Conservation (phyloP, 2,329 filamentous ascomycete species). For the Fusarium praegraminearum region DNA sequence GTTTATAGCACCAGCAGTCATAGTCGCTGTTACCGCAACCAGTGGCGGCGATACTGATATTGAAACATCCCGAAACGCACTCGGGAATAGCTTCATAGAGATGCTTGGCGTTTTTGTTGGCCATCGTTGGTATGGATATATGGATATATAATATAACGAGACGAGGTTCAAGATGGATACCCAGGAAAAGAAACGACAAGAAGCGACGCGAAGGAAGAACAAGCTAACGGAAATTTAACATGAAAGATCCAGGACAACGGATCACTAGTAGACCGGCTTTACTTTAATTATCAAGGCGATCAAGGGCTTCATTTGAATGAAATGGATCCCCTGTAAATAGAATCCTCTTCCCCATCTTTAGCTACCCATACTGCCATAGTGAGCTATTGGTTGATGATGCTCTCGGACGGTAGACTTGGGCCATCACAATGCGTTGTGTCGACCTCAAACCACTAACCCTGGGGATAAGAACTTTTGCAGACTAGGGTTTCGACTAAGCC, state of each 20-base stretch:
- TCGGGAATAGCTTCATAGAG: slow-evolving; percentile 38
- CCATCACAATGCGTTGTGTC: slow-evolving; percentile 10
- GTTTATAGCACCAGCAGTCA: slow-evolving; percentile 45
- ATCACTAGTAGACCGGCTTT: neutral
- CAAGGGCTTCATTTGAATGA: slow-evolving; percentile 20
- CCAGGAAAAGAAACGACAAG: neutral
- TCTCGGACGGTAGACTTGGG: neutral
- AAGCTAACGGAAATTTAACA: slow-evolving; percentile 1
- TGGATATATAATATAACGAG: neutral
- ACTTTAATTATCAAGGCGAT: slow-evolving; percentile 7
- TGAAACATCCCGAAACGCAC: slow-evolving; percentile 40
- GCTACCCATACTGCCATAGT: neutral
- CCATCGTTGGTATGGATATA: slow-evolving; percentile 23
- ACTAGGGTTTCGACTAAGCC: slow-evolving; percentile 15
- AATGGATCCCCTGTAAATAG: slow-evolving; percentile 10
- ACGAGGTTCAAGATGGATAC: neutral
- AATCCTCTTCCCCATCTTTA: slow-evolving; percentile 16
- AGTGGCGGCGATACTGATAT: slow-evolving; percentile 42
- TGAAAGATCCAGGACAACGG: neutral
- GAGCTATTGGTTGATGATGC: neutral
- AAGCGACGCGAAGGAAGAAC: neutral
- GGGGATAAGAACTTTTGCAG: neutral
- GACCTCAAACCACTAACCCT: slow-evolving; percentile 12
- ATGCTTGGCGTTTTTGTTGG: slow-evolving; percentile 37
- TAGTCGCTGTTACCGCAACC: slow-evolving; percentile 41